Evolutionary conservation across 768 basidiomycete species (phyloP).

Genomic region (Tephrocybe sp.): DNA sequence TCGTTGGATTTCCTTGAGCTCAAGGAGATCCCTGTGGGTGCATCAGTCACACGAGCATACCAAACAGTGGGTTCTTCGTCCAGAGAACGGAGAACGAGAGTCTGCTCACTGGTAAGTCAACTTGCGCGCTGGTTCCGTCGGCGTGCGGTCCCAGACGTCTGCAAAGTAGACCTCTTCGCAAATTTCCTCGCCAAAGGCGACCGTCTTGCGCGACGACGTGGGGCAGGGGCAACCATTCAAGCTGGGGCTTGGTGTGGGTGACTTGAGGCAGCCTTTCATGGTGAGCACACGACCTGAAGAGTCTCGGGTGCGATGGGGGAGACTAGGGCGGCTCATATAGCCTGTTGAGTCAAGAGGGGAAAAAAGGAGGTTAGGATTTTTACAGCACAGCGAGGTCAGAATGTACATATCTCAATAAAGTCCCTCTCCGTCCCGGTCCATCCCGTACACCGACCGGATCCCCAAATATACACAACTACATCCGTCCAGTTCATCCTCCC

Average conservation of each 20-base stretch:
- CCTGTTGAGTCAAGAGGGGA: too few relatives aligned
- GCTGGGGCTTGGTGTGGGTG: neutral
- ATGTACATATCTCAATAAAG: too few relatives aligned
- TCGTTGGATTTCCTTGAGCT: slow-evolving; percentile 67
- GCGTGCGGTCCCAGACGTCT: slow-evolving; percentile 81
- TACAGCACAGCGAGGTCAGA: too few relatives aligned
- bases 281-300: slow-evolving; percentile 16
- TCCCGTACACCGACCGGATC: too few relatives aligned
- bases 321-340: slow-evolving; percentile 1
- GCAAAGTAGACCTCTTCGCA: slow-evolving; percentile 60
- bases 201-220: slow-evolving; percentile 42
- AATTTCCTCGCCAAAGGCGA: slow-evolving; percentile 56
- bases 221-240: slow-evolving; percentile 17
- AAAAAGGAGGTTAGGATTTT: neutral
- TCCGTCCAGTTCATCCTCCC: neutral
- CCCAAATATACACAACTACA: slow-evolving; percentile 21
- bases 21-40: slow-evolving; percentile 52
- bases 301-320: slow-evolving; percentile 5
- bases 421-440: neutral
- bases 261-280: slow-evolving; percentile 41
- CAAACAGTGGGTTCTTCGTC: too few relatives aligned
- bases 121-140: slow-evolving; percentile 57
- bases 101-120: slow-evolving; percentile 66
- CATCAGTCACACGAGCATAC: slow-evolving; percentile 15
- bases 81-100: too few relatives aligned